Percentiles rank a stretch among this genome's conserved stretches.
Conservation (phyloP, 2,329 filamentous ascomycete genomes). For the Rugonectria rugulosa region DNA sequence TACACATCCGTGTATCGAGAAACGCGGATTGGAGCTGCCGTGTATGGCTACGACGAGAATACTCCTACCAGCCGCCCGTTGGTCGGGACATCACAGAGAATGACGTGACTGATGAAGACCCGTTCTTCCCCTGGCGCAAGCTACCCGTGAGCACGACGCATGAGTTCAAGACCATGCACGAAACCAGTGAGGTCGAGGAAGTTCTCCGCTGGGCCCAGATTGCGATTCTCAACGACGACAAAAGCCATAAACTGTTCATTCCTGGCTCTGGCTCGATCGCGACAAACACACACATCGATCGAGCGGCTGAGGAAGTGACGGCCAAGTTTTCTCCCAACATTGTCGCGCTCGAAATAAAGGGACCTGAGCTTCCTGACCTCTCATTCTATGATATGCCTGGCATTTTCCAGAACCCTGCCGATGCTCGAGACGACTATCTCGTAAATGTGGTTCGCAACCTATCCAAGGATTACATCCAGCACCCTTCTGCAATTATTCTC, state of each 20-base stretch:
- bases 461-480: conserved; percentile 72
- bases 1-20: conserved; percentile 76
- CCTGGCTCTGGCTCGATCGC: conserved; percentile 55
- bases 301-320: conserved; percentile 53
- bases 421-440: conserved; percentile 70
- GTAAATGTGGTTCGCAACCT: conserved; percentile 77
- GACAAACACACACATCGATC: conserved; percentile 44
- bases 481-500: conserved; percentile 76
- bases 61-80: conserved; percentile 57
- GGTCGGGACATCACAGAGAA: conserved; percentile 51
- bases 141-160: conserved; percentile 53
- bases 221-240: conserved; percentile 74
- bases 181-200: conserved; percentile 70
- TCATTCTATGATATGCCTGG: conserved; percentile 89
- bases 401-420: conserved; percentile 74
- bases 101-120: conserved; percentile 57
- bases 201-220: conserved; percentile 78
- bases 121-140: conserved; percentile 72
- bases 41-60: conserved; percentile 72
- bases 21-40: conserved; percentile 71
- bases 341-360: conserved; percentile 77
- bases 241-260: conserved; percentile 60
- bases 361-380: conserved; percentile 73
- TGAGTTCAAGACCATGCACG: conserved; percentile 69
- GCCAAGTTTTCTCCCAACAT: conserved; percentile 85